Evolutionary conservation across 129 eudicot species (phyloP), one percentile per base, ranked within the genome.

Genomic region (Artemisia argyi): DNA sequence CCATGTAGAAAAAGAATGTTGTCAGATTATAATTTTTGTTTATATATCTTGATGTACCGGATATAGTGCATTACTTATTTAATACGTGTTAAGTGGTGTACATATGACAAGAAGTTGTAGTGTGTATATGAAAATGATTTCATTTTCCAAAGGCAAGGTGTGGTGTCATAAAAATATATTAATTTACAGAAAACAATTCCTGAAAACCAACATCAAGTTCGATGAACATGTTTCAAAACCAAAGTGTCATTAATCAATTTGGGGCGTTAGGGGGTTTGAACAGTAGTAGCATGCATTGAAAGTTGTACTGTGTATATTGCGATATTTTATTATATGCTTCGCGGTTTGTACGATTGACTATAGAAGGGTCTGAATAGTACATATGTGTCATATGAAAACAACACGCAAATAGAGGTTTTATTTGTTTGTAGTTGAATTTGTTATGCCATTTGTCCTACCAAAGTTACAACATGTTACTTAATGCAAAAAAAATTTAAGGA

Each of bases 1-100:
- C 69, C 44, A 47, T 58, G 69, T 58, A 65, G 69, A 49, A 68
- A 70, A 64, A 66, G 74, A 72, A 72, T 70, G 56, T 76, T 76
- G 75, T 50, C 81, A 51, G 71, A 51, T 69, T 59, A 35, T 54
- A n/a, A 53, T 53, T 16, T 53, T 54, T 2, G 30, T 20, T 20
- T 20, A 20, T 20, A 20, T 20, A 20, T 20, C 22, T 20, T 20
- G 22, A 20, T 20, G 22, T 20, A 20, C 22, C 22, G 24, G 24
- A 73, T 63, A 64, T 56, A 74, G 11, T 15, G 52, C 20, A 74
- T 39, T 28, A 8, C 18, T 11, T 52, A 66, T 64, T 63, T 59
- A 51, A 65, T 64, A 54, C 51, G 35, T 64, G n/a, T 50, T 6
- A 30, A 13, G 0, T 61, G 51, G 62, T 26, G 64, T 11, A 73